A percentile compares a stretch with the other conserved stretches of the same genome.
These are phyloP conservation scores for Cytidiella melzeri DNA, from an alignment of 768 basidiomycete genomes.

Conservation along the genomic window DNA sequence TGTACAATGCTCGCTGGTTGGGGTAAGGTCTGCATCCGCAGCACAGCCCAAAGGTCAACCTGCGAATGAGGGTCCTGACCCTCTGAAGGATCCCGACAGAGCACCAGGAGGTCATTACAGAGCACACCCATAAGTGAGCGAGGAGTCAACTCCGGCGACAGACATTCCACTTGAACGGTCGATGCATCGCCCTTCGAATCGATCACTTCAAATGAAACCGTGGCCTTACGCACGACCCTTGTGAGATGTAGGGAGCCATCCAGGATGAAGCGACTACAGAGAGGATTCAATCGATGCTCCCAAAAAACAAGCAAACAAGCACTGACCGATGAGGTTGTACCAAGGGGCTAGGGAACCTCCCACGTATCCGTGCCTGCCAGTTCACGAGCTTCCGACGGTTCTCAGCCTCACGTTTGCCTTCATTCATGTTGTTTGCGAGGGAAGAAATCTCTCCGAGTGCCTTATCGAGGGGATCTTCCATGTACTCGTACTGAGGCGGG, in stretches of 20 bases:
- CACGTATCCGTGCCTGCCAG: constrained; percentile 85
- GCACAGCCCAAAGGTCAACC: constrained; percentile 95
- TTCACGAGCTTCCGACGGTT: constrained; percentile 85
- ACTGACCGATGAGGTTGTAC: constrained; percentile 93
- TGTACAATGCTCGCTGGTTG: constrained; percentile 89
- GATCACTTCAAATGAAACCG: constrained; percentile 75
- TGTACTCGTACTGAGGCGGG: constrained; percentile 68
- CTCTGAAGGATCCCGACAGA: constrained; percentile 82
- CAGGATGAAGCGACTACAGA: constrained; percentile 78
- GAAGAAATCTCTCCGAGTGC: constrained; percentile 84
- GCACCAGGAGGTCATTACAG: constrained; percentile 89
- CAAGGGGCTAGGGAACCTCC: constrained; percentile 92
- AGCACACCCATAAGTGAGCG: constrained; percentile 75
- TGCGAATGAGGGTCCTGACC: constrained; percentile 65
- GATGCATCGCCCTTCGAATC: constrained; percentile 72
- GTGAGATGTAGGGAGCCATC: constrained; percentile 83
- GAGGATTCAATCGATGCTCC: background rate
- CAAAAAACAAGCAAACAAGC: constrained; percentile 4
- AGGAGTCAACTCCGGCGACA: constrained; percentile 81
- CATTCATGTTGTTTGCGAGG: constrained; percentile 94
- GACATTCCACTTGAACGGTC: constrained; percentile 84
- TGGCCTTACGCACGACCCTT: constrained; percentile 84
- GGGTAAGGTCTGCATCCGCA: constrained; percentile 90
- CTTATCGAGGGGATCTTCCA: constrained; percentile 79
- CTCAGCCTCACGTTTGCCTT: constrained; percentile 94